phyloP scores from a whole-genome alignment of 192 early-diverging fungal genomes.

The Dissophora ornata region DNA sequence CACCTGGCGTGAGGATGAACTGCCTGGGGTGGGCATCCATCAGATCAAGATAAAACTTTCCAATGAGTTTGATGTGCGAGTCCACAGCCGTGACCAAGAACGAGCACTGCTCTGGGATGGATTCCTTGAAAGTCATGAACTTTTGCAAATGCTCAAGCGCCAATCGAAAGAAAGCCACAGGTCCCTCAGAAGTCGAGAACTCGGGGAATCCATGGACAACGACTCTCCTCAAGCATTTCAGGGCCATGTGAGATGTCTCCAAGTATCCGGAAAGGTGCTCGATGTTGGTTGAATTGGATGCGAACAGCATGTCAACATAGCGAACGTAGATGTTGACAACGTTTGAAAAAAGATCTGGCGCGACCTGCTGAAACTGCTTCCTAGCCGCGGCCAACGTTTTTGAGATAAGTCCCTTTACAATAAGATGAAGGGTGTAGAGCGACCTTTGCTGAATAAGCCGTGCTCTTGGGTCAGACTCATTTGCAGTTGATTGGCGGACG shows the following conservation, averaged over 20 bases:
- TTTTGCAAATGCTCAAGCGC: constrained; percentile 66
- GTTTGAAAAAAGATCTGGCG: constrained; percentile 79
- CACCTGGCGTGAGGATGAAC: constrained; percentile 70
- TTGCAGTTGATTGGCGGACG: constrained; percentile 62
- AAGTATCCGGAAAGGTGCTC: constrained; percentile 58
- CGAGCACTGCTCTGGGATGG: constrained; percentile 55
- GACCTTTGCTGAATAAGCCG: constrained; percentile 73
- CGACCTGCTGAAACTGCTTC: constrained; percentile 69
- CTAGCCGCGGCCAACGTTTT: constrained; percentile 72
- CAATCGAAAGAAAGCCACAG: constrained; percentile 62
- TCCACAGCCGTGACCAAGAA: constrained; percentile 47
- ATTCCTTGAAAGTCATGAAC: constrained; percentile 53
- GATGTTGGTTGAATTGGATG: constrained; percentile 53
- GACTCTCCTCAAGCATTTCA: constrained; percentile 84
- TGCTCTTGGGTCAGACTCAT: constrained; percentile 40
- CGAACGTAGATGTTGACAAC: constrained; percentile 74
- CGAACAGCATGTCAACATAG: constrained; percentile 67
- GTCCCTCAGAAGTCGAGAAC: constrained; percentile 66
- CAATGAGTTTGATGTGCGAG: constrained; percentile 72
- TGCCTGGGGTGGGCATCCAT: constrained; percentile 72
- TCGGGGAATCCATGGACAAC: constrained; percentile 79
- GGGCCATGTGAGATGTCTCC: constrained; percentile 69
- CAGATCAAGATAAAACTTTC: constrained; percentile 83
- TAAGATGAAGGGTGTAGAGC: constrained; percentile 78
- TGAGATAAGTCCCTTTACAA: constrained; percentile 80